Evolutionary conservation across 1,139 yeast genomes (phyloP), one percentile per base, ranked within the genome.

Genomic region (Kurtzmaniella natalensis): DNA sequence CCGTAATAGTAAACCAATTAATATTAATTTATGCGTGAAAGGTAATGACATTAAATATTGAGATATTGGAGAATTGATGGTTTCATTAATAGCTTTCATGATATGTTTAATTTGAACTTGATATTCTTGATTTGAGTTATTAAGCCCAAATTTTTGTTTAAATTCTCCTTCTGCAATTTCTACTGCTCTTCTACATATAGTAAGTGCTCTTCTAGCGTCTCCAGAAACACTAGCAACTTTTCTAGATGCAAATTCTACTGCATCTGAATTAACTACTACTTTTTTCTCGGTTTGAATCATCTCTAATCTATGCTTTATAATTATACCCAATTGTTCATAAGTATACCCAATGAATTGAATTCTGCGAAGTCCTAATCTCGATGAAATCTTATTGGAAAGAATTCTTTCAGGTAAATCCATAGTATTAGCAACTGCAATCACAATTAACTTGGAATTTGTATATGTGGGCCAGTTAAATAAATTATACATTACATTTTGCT

Each of bases 401-500:
- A 82, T 72, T 40, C 96, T 70, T 53, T 92, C 98, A 0, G 98
- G 98, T 33, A 92, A 64, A 59, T 92, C 97, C 96, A 94, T 88
- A 0, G 97, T 89, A 52, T 94, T 94, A 6, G 97, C 97, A 21
- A 92, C 89, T 0, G 97, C 97, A 32, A 92, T 71, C 2, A 94
- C 95, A 37, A 92, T 77, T 33, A 92, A 65, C 48, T 81, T 82
- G 3, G 97, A 88, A 44, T 80, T 69, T 10, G 75, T 65, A 47
- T 85, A 79, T 0, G 95, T 80, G 5, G 98, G 96, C 99, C 99
- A 92, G 58, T 94, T 89, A 70, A 92, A 88, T 50, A 94, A 87
- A 53, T 92, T 94, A 61, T 92, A 94, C 84, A 92, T 81, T 31
- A 92, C 94, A 33, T 81, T 79, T 53, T 88, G 96, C 40, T 80